phyloP scores from a whole-genome alignment of 1,139 yeast species.

The Kodamaea sp. region DNA sequence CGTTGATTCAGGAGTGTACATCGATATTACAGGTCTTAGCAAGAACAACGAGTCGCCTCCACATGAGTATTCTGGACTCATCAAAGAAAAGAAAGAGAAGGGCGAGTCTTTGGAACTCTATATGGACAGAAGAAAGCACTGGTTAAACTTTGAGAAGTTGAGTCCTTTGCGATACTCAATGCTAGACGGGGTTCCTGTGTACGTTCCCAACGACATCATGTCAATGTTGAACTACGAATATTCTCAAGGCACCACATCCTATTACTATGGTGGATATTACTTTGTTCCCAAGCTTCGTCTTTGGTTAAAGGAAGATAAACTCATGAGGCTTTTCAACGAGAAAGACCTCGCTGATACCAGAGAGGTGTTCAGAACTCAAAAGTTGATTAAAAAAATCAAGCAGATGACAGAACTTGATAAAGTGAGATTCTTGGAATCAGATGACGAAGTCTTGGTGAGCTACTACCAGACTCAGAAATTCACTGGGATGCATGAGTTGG shows the following conservation, averaged over 20 bases:
- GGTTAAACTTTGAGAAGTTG: conserved; percentile 33
- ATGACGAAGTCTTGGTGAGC: conserved; percentile 12
- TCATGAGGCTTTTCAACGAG: conserved; percentile 16
- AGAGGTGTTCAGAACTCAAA: conserved; percentile 8
- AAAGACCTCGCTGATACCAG: conserved; percentile 3
- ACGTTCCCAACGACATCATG: conserved; percentile 37
- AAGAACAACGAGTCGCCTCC: conserved; percentile 19
- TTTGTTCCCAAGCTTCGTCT: conserved; percentile 34
- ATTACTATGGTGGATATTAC: conserved; percentile 28
- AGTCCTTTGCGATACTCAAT: conserved; percentile 33
- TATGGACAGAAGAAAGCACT: conserved; percentile 40
- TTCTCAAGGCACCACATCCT: conserved; percentile 27
- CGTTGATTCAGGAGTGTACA: conserved; percentile 15
- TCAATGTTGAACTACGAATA: conserved; percentile 35
- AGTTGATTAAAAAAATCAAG: conserved; percentile 18
- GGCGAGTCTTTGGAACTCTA: conserved; percentile 26
- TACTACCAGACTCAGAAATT: conserved; percentile 14
- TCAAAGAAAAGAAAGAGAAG: conserved; percentile 14
- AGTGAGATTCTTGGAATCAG: conserved; percentile 10
- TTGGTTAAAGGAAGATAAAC: conserved; percentile 30
- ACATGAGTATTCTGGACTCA: conserved; percentile 26
- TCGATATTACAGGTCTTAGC: conserved; percentile 18
- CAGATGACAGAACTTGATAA: conserved; percentile 13
- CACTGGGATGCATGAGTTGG: conserved; percentile 14
- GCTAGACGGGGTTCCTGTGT: conserved; percentile 40